A percentile compares a stretch with the other conserved stretches of the same genome.
phyloP scores from a whole-genome alignment of 78 protist genomes.

The Dictyostelium brefeldianum region DNA sequence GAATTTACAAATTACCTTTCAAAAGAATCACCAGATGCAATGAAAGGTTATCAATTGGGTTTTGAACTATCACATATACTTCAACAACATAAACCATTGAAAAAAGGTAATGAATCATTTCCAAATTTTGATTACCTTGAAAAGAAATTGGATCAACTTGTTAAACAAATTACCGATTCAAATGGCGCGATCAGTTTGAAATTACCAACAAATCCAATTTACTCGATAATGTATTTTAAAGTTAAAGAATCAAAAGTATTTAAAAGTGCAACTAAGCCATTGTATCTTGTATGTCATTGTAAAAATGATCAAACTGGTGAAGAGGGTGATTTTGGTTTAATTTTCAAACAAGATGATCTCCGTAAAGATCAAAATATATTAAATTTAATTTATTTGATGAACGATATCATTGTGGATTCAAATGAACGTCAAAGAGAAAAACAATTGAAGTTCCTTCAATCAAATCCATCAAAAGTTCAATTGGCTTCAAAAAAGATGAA shows the following conservation, averaged over 20 bases:
- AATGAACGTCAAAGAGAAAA: background rate
- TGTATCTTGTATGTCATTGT: constrained; percentile 5
- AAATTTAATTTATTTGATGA: constrained; percentile 94
- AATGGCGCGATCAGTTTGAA: background rate
- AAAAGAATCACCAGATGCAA: background rate
- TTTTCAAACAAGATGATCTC: constrained; percentile 64
- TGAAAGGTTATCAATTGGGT: background rate
- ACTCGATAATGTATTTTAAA: background rate
- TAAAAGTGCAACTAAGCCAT: constrained; percentile 53
- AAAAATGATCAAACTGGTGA: background rate
- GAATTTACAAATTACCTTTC: background rate
- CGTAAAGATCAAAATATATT: constrained; percentile 85
- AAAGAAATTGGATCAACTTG: background rate
- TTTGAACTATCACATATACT: constrained; percentile 33
- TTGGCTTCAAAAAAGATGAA: constrained; percentile 47
- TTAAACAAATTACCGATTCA: background rate
- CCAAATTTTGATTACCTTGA: background rate
- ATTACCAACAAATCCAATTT: constrained; percentile 44
- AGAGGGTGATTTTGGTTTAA: constrained; percentile 3
- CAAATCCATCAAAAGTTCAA: background rate
- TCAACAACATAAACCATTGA: constrained; percentile 10
- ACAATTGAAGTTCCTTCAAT: background rate
- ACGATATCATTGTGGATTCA: background rate
- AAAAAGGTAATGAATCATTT: background rate
- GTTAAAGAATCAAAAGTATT: background rate